A percentile compares a stretch with the other conserved stretches of the same genome.
Evolutionary conservation across 352 stramenopile species (phyloP).

Genomic region (Phytophthora tubulina): DNA sequence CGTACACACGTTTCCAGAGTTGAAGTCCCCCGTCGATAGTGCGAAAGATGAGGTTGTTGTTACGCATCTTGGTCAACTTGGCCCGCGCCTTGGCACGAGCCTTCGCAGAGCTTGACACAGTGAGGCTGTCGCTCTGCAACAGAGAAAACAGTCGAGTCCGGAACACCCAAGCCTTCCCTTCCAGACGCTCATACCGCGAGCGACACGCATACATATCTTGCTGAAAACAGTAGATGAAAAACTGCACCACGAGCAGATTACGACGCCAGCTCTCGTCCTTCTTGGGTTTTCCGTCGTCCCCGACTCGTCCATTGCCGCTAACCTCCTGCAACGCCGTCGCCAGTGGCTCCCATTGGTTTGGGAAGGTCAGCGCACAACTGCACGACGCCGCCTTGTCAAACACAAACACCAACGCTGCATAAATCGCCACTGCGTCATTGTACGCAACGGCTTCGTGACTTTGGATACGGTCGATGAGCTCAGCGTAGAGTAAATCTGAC

Average conservation of each 20-base stretch:
- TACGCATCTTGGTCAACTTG: constrained; percentile 62
- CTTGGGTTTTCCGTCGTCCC: constrained; percentile 39
- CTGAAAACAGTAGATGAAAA: constrained; percentile 85
- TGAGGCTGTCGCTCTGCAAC: constrained; percentile 53
- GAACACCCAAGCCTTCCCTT: constrained; percentile 63
- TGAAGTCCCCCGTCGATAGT: constrained; percentile 61
- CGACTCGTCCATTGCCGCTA: constrained; percentile 44
- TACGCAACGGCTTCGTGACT: constrained; percentile 77
- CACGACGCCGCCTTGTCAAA: constrained; percentile 79
- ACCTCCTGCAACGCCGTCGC: constrained; percentile 69
- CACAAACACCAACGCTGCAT: constrained; percentile 83
- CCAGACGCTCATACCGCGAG: constrained; percentile 55
- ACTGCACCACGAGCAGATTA: constrained; percentile 81
- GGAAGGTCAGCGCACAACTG: constrained; percentile 69
- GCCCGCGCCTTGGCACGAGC: constrained; percentile 41
- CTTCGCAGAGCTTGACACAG: constrained; percentile 40
- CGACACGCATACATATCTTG: constrained; percentile 71
- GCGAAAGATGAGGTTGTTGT: constrained; percentile 75
- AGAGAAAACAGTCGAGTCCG: constrained; percentile 70
- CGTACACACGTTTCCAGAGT: constrained; percentile 78
- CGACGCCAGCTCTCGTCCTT: constrained; percentile 71
- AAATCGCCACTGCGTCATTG: constrained; percentile 77
- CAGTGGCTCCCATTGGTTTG: constrained; percentile 76
- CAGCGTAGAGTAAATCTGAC: constrained; percentile 80
- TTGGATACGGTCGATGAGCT: constrained; percentile 85